A percentile compares a stretch with the other conserved stretches of the same genome.
These are phyloP conservation scores for Globisporangium carolinianum DNA, from an alignment of 352 stramenopile genomes.

Conservation along the genomic window DNA sequence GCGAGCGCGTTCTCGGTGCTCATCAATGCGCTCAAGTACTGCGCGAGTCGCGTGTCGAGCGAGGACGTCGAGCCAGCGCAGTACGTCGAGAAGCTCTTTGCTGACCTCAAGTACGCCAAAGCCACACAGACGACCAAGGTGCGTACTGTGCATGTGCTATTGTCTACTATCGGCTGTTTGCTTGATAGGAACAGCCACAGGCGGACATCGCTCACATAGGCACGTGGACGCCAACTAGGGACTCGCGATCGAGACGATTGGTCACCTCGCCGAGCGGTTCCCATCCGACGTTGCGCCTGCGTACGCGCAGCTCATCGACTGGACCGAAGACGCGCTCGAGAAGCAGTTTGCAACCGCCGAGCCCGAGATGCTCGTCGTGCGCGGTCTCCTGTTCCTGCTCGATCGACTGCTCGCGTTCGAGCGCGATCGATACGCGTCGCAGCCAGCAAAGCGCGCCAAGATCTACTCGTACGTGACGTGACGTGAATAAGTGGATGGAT, in stretches of 20 bases:
- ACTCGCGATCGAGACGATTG: conserved; percentile 58
- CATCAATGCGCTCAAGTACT: conserved; percentile 49
- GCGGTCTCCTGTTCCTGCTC: conserved; percentile 57
- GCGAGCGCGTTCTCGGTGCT: conserved; percentile 43
- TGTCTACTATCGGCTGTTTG: too few relatives aligned
- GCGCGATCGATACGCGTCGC: conserved; percentile 31
- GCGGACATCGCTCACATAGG: not conserved
- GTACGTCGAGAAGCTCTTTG: conserved; percentile 67
- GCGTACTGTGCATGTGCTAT: not conserved
- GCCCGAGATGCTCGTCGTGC: conserved; percentile 73
- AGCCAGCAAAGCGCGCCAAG: conserved; percentile 34
- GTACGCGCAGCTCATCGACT: conserved; percentile 34
- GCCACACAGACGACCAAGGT: conserved; percentile 62
- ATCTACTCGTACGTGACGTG: conserved; percentile 51
- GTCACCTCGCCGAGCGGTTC: conserved; percentile 50
- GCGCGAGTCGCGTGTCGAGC: conserved; percentile 19
- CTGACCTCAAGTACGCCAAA: conserved; percentile 73
- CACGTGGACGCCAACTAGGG: conserved; percentile 18
- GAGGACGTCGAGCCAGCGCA: conserved; percentile 39
- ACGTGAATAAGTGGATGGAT: too few relatives aligned
- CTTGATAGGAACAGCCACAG: not conserved
- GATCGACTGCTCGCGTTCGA: conserved; percentile 48
- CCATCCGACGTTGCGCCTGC: conserved; percentile 21
- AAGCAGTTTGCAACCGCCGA: conserved; percentile 64
- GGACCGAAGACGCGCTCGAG: conserved; percentile 64